Evolutionary conservation across 306 rosid species (phyloP).

Genomic region (Quercus berberidifolia): DNA sequence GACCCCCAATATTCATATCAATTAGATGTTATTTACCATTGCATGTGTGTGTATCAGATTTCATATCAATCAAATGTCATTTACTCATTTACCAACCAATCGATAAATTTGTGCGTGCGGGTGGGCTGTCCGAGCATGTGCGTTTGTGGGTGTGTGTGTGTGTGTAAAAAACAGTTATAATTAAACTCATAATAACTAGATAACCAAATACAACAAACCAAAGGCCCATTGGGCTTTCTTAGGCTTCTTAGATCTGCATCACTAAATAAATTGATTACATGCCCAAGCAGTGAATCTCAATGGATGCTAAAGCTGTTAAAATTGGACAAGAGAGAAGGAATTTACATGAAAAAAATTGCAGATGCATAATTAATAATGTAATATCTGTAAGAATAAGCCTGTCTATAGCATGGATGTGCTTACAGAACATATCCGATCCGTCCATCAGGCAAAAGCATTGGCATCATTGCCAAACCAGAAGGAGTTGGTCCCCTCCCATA

Average conservation of each 20-base stretch:
- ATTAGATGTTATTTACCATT: too few species aligned
- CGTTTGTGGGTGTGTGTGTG: too few species aligned
- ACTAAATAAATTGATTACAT: neutral
- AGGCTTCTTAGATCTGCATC: neutral
- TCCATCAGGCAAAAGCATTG: slow-evolving; percentile 95
- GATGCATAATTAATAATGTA: neutral
- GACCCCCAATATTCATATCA: too few species aligned
- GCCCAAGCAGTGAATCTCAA: neutral
- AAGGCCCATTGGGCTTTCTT: too few species aligned
- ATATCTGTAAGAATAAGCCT: neutral
- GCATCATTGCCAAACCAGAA: slow-evolving; percentile 94
- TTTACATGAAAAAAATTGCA: neutral
- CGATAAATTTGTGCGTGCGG: too few species aligned
- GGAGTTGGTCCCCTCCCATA: slow-evolving; percentile 84
- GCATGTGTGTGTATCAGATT: too few species aligned
- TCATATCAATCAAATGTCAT: too few species aligned
- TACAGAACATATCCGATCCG: slow-evolving; percentile 93
- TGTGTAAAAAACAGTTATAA: neutral
- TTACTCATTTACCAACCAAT: too few species aligned
- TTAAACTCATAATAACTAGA: neutral
- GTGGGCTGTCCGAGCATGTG: too few species aligned
- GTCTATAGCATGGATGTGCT: slow-evolving; percentile 29
- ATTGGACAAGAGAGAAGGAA: neutral
- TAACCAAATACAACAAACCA: neutral
- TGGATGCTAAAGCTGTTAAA: neutral